Base-by-base conservation (phyloP, 2,329 filamentous ascomycete species). In the Fusarium albosuccineum region DNA sequence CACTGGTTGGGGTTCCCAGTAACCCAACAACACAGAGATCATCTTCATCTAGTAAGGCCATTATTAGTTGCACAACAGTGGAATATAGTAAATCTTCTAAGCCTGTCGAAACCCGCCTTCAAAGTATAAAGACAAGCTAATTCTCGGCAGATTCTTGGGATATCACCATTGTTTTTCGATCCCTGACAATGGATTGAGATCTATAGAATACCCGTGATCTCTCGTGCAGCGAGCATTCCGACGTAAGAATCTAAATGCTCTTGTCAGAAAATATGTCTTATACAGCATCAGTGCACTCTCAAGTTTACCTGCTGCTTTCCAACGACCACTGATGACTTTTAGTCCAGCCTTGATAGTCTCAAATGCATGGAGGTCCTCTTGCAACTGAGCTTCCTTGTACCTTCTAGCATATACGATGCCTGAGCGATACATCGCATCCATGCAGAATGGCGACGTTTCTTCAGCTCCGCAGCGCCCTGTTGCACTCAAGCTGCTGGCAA, bases 361-460 rank as follows among this genome's bases (percentile, higher is more conserved):
- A 8, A 50, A 50, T 10, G 46, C 46, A 26, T 39, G 13, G 6
- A 37, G 34, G 11, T 36, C 17, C 17, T 50, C 33, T 9, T 50
- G n/a, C 22, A 11, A 16, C 17, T 17, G 13, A 3, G 13, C 26
- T 14, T 37, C 33, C 9, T 16, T 50, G 22, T 50, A 16, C 9
- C 46, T 26, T 33, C 46, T 17, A 26, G 46, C 46, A 39, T 50
- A 39, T 6, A 50, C 14, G 7, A 50, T 50, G 2, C 46, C 46
- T 10, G 46, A 37, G 14, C 46, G 46, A 27, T 50, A 50, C 46
- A 50, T 50, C 11, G 46, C 33, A 5, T 50, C 46, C 8, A 37
- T 11, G 11, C 46, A 50, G 9, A 50, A 50, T 4, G 46, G 46
- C 9, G 46, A 50, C 9, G 27, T 37, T 50, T 50, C 33, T 37